These are phyloP conservation scores for Conoideocrella luteorostrata DNA, from an alignment of 2,329 filamentous ascomycete species.

Conservation along the genomic window DNA sequence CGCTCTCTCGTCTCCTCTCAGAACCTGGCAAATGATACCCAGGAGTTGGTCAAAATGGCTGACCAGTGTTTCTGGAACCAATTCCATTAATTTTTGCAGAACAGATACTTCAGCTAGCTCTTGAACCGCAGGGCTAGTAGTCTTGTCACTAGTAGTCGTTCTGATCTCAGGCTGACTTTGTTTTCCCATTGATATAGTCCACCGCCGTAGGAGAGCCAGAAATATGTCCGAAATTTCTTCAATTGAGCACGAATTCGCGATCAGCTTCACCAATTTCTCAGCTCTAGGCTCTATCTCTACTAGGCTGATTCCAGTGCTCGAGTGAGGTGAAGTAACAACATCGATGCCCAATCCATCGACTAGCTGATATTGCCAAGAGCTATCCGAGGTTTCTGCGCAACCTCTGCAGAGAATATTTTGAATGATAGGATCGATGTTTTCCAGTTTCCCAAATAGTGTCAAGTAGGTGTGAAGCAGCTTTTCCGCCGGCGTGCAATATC, in stretches of 20 bases:
- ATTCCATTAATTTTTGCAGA: slow-evolving; percentile 59
- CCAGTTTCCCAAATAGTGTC: slow-evolving; percentile 45
- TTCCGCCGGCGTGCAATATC: slow-evolving; percentile 39
- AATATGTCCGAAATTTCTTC: too few species aligned
- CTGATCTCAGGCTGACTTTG: slow-evolving; percentile 19
- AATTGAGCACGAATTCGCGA: slow-evolving; percentile 41
- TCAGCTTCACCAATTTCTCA: slow-evolving; percentile 39
- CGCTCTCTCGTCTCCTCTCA: slow-evolving; percentile 39
- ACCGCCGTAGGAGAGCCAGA: slow-evolving; percentile 50
- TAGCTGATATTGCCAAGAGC: slow-evolving; percentile 47
- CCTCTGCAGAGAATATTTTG: slow-evolving; percentile 52
- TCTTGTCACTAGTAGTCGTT: slow-evolving; percentile 23
- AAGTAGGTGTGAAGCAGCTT: slow-evolving; percentile 52
- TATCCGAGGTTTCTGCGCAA: slow-evolving; percentile 22
- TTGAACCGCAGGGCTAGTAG: slow-evolving; percentile 33
- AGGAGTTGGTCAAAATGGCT: slow-evolving; percentile 59
- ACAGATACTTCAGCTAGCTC: slow-evolving; percentile 54
- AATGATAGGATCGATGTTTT: slow-evolving; percentile 43
- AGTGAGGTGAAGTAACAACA: slow-evolving; percentile 29
- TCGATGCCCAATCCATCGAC: slow-evolving; percentile 43
- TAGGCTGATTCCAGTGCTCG: slow-evolving; percentile 28
- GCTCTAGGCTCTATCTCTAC: slow-evolving; percentile 42
- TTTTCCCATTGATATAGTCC: slow-evolving; percentile 37
- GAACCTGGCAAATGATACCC: slow-evolving; percentile 54
- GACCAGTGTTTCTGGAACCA: slow-evolving; percentile 56